Base-by-base conservation (phyloP, 148 eudicot genomes). In the Camellia lanceoleosa region DNA sequence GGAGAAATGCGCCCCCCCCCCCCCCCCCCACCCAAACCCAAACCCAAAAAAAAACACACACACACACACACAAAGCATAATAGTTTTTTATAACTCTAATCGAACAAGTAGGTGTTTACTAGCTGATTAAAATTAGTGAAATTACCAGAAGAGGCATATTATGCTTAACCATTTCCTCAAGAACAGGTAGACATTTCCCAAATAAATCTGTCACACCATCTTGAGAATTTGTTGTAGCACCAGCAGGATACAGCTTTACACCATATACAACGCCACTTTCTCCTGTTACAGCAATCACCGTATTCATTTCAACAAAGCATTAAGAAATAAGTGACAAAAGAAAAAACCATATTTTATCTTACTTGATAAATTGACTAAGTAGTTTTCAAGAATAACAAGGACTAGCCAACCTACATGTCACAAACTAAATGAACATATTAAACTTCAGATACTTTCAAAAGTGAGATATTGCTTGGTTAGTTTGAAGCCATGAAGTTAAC, bases 171-270 rank as follows among this genome's bases (percentile, higher is more conserved):
- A 97, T 97, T 87, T 94, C 98, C 75, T 92, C 89, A 61, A 97
- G 92, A 46, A 89, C 97, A 76, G 97, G 97, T 42, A 91, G 82
- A 79, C 99, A 97, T 83, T 91, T 94, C 69, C 97, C 98, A 79
- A 96, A 87, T 62, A 97, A 83, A 89, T 97, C 98, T 14, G 99
- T 97, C 14, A 97, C 98, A 77, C 98, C 99, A 87, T 97, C 98
- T 86, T 97, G 98, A 66, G 99, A 97, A 82, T 97, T 97, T 77
- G 99, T 97, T 51, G 99, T 97, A 62, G 99, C 99, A 71, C 99
- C 99, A 82, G 99, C 98, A 52, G 98, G 99, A 79, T 94, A 97
- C 72, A 97, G 83, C 82, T 97, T 97, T 76, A 94, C 97, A 79
- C 88, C 98, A 88, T 80, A 88, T 78, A 97, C 91, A 74, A 84